Conservation (phyloP, 176 grass and related monocot species). For the Carex scoparia region DNA sequence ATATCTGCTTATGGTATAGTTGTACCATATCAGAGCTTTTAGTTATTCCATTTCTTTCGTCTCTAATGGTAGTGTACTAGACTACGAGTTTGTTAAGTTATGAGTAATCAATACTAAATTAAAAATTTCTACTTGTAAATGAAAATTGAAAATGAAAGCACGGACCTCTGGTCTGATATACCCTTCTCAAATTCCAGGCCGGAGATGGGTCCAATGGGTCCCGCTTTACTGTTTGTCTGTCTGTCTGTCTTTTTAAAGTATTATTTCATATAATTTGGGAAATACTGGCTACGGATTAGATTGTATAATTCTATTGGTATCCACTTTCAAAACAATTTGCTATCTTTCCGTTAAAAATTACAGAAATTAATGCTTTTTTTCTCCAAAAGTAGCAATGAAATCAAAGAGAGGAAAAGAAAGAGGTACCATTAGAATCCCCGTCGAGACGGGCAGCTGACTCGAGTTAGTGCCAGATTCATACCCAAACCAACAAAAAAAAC, state of each 20-base stretch:
- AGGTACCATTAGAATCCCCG: slow-evolving; percentile 20
- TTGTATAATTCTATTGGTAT: neutral
- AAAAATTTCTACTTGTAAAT: neutral
- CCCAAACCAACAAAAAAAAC: too few species aligned
- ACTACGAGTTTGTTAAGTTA: neutral
- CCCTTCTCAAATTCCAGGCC: slow-evolving; percentile 48
- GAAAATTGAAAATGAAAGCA: slow-evolving; percentile 2
- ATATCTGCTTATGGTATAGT: neutral
- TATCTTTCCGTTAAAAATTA: neutral
- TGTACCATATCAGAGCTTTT: too few species aligned
- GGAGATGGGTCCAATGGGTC: slow-evolving; percentile 15
- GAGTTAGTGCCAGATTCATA: too few species aligned
- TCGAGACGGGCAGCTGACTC: slow-evolving; percentile 25
- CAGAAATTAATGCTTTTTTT: too few species aligned
- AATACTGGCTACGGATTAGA: neutral
- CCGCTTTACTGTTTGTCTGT: slow-evolving; percentile 26
- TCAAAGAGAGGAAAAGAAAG: too few species aligned
- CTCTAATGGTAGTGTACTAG: neutral
- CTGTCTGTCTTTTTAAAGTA: too few species aligned
- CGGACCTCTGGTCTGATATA: slow-evolving; percentile 52
- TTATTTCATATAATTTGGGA: too few species aligned
- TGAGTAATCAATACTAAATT: neutral
- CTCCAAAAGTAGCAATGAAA: too few species aligned
- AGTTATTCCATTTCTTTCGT: too few species aligned
- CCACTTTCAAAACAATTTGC: neutral